Evolutionary conservation across 306 rosid species (phyloP).

Genomic region (Cercis canadensis): DNA sequence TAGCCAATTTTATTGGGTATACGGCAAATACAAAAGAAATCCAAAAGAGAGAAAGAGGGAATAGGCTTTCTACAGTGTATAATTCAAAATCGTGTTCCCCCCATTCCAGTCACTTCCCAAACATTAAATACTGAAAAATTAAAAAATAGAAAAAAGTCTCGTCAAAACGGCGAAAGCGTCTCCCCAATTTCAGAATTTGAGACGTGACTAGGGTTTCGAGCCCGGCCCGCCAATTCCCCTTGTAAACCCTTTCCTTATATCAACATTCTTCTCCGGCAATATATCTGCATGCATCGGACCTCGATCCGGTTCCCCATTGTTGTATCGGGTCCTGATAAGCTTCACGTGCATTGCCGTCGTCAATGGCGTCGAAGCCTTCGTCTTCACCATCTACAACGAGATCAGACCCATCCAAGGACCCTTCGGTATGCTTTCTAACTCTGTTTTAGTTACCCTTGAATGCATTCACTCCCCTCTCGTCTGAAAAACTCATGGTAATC

Average conservation of each 20-base stretch:
- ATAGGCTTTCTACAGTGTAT: constrained; percentile 29
- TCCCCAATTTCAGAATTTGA: constrained; percentile 35
- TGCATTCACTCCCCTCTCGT: constrained; percentile 6
- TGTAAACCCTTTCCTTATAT: constrained; percentile 23
- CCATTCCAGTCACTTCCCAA: constrained; percentile 41
- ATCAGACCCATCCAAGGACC: constrained; percentile 55
- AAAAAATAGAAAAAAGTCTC: constrained; percentile 14
- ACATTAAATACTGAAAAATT: constrained; percentile 17
- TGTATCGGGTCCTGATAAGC: constrained; percentile 42
- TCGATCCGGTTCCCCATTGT: constrained; percentile 54
- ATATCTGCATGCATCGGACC: constrained; percentile 67
- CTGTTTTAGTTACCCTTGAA: background rate
- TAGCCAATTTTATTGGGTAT: too few relatives aligned
- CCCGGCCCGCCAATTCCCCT: constrained; percentile 62
- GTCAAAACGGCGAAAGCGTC: constrained; percentile 43
- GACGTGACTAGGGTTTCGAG: constrained; percentile 76
- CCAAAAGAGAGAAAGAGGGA: background rate
- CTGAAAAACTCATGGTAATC: background rate
- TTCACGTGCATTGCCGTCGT: constrained; percentile 46
- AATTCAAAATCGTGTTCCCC: constrained; percentile 77
- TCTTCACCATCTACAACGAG: constrained; percentile 63
- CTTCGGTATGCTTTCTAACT: constrained; percentile 51
- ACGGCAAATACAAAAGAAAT: background rate
- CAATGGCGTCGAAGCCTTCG: constrained; percentile 85
- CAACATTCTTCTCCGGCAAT: constrained; percentile 31